Base-by-base conservation (phyloP, 345 rosid genomes). In the Geranium rotundifolium region DNA sequence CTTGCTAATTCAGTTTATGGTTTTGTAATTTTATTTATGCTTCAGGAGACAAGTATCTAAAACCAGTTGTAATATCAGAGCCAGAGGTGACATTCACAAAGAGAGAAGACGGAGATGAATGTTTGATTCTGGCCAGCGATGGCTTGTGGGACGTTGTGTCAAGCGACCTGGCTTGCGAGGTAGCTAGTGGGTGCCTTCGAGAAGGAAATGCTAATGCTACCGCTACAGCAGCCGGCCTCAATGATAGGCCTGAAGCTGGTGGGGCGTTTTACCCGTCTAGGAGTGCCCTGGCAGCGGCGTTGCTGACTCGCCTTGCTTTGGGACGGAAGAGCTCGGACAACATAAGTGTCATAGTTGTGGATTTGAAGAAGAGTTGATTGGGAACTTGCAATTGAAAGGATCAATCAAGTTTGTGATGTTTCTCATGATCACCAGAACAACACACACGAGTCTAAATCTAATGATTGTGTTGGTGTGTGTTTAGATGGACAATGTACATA, bases 111-210 rank as follows among this genome's bases (percentile, higher is more conserved):
- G 82, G 74, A 29, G 91, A 88, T 9, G 90, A 88, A 10, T 90
- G 89, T 65, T 69, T 90, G 63, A 83, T 90, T 30, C 69, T 84
- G 29, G 96, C 91, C 0, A 86, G 87, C 29, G 95, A 88, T 70
- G 95, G 91, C 19, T 67, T 90, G 62, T 88, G 97, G 95, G 95
- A 90, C 57, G 91, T 88, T 19, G 57, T 88, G 60, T 76, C 89
- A 1, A 78, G 66, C 10, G 85, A 88, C 23, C 30, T 85, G 84
- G 93, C 88, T 6, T 86, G 95, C 60, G 70, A 75, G 39, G 75
- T 90, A 59, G 82, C 90, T 60, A 63, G 65, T 7, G 73, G 79
- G 49, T 90, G 92, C 78, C 82, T 87, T 27, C 73, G 65, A 10
- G 79, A 77, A 27, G 64, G 67, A 19, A 56, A 69, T 34, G 58